These are phyloP conservation scores for Rhynchospora tenuis DNA, from an alignment of 176 grass and related monocot genomes.

Conservation along the genomic window DNA sequence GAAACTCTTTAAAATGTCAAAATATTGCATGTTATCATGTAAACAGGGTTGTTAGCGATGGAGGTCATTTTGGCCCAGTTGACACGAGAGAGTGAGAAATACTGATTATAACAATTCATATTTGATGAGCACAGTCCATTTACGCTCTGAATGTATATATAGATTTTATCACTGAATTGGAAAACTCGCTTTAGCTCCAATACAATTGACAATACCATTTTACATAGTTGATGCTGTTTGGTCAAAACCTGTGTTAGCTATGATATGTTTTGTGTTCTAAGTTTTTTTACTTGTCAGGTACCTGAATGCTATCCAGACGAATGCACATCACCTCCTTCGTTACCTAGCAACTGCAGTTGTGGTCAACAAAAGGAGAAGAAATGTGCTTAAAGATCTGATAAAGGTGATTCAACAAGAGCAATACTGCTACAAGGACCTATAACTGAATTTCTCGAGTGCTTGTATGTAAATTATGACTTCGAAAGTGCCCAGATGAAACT, in stretches of 20 bases:
- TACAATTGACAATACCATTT: background rate
- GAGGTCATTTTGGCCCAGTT: background rate
- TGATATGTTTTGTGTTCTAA: background rate
- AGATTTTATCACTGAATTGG: background rate
- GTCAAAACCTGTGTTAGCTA: background rate
- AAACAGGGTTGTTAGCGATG: background rate
- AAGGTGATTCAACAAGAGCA: slow-evolving; percentile 95
- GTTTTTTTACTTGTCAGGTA: slow-evolving; percentile 46
- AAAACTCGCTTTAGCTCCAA: background rate
- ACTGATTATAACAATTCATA: background rate
- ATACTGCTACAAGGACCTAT: slow-evolving; percentile 65
- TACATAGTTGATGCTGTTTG: background rate
- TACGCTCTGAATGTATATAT: background rate
- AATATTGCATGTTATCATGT: background rate
- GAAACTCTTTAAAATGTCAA: background rate
- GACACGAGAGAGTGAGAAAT: background rate
- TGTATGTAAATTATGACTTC: slow-evolving; percentile 94
- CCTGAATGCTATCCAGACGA: slow-evolving; percentile 82
- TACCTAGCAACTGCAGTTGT: slow-evolving; percentile 76
- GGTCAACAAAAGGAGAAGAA: slow-evolving; percentile 92
- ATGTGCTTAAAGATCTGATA: slow-evolving; percentile 85
- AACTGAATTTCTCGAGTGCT: slow-evolving; percentile 76
- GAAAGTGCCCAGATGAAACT: slow-evolving; percentile 80
- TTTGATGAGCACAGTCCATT: background rate
- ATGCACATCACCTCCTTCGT: slow-evolving; percentile 71